Conservation (phyloP, 208 protist genomes). For the Leishmania mexicana region DNA sequence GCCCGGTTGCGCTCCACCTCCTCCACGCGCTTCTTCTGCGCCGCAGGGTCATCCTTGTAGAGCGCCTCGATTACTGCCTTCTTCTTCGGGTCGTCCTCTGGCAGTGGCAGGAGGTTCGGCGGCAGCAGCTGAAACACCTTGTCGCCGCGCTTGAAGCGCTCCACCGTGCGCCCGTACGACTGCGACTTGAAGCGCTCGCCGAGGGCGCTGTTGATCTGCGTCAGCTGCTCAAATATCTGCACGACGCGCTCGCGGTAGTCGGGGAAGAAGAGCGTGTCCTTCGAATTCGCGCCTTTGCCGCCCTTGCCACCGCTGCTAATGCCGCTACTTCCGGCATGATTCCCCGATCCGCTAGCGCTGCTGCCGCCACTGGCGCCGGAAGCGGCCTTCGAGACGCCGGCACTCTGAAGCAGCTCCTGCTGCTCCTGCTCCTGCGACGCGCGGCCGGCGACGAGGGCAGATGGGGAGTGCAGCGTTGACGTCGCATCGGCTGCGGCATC, state of each 20-base stretch:
- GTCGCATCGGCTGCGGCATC: neutral
- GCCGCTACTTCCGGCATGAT: neutral
- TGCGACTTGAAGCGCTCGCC: constrained; percentile 81
- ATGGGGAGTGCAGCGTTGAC: neutral
- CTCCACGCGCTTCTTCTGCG: constrained; percentile 5
- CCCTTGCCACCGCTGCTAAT: neutral
- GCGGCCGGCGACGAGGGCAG: neutral
- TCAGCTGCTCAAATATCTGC: constrained; percentile 75
- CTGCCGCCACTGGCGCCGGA: neutral
- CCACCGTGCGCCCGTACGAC: constrained; percentile 62
- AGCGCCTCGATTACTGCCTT: constrained; percentile 6
- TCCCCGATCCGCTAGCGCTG: neutral
- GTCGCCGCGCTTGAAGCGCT: constrained; percentile 67
- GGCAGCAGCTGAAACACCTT: constrained; percentile 69
- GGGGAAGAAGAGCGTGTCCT: constrained; percentile 50
- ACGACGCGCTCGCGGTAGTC: constrained; percentile 82
- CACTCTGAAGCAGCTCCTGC: neutral
- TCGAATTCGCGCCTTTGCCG: constrained; percentile 12
- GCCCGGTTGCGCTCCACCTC: constrained; percentile 41
- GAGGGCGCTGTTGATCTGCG: constrained; percentile 78
- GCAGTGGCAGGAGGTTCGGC: constrained; percentile 66
- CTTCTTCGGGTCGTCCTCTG: constrained; percentile 40
- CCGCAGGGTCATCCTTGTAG: constrained; percentile 10
- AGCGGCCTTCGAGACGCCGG: neutral
- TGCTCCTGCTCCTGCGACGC: constrained; percentile 7